Base-by-base conservation (phyloP, 176 grass and related monocot species). In the Oryza rufipogon region DNA sequence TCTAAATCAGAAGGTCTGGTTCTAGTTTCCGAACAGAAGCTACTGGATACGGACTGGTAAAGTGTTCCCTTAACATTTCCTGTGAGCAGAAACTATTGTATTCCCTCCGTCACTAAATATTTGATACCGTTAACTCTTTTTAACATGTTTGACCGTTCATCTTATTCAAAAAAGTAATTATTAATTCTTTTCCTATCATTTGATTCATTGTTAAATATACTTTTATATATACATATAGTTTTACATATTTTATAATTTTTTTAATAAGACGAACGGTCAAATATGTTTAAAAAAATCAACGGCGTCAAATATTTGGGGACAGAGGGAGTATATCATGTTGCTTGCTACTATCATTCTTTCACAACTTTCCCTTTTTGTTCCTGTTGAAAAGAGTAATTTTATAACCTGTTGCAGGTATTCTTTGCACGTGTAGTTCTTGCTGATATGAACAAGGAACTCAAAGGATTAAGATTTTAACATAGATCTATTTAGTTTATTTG, bases 381-480 rank as follows among this genome's bases (percentile, higher is more conserved):
- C 5, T 73, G 34, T 82, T 82, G 56, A 52, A 54, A 39, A 42
- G 64, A 28, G 70, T 56, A 38, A 38, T 13, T 77, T 6, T 47
- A 71, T 65, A 65, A 69, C 74, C 60, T 78, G 28, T 78, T 84
- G 30, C 84, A 99, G 97, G 97, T 99, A 63, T 99, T 99, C 86
- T 99, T 94, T 87, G 90, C 91, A n/a, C 97, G 97, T 26, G 81
- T 99, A 87, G 86, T 99, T 77, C 97, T 99, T 88, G 97, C 93
- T 81, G 97, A 99, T 56, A 99, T 94, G 93, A 99, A 99, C 84
- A 99, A 99, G 79, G 97, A 99, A 86, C 93, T 99, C 80, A 99
- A 99, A 90, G 97, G 97, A 89, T 56, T 96, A 78, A 99, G 97
- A 91, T 99, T 89, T 47, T 77, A 46, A 64, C 42, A 34, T 67